Base-by-base conservation (phyloP, 1,284 basidiomycete genomes). In the Rhodotorula glutinis region DNA sequence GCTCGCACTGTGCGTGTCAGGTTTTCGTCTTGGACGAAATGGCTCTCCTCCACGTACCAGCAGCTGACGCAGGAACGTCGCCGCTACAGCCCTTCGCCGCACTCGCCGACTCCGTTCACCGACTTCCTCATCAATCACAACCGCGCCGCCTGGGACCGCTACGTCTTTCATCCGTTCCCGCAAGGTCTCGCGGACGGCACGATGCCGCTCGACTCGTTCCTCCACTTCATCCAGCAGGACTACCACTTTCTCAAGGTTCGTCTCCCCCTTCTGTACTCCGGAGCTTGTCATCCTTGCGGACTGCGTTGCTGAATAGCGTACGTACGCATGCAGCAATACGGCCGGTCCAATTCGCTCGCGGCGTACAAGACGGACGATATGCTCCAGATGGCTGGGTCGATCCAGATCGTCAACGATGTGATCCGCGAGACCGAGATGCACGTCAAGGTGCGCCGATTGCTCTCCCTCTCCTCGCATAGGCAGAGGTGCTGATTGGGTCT, bases 191-290 rank as follows among this genome's bases (percentile, higher is more conserved):
- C 74, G 29, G 55, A 70, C 52, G 73, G 72, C 30, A 73, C 69
- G 61, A 75, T 65, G 60, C 76, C 66, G 49, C 73, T 68, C 25
- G 60, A 67, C 30, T 40, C 60, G 0, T 83, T 97, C 79, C 77
- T 89, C 29, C 88, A 92, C 77, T 98, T 95, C 77, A 88, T 97
- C 79, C 88, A 79, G 65, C 83, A 84, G 71, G 83, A 84, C 69
- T 84, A 83, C 88, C 88, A 66, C 43, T 85, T 67, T 43, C 60
- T 53, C 62, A 7, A 61, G 56, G 47, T 54, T 23, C 19, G 46
- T 59, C 53, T 16, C 10, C 43, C 43, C 17, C 9, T 16, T 4
- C 8, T 25, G 4, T 41, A n/a, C n/a, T n/a, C n/a, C n/a, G n/a
- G n/a, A n/a, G n/a, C n/a, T n/a, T n/a, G n/a, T n/a, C n/a, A 5